Percentiles rank a stretch among this genome's conserved stretches.
Conservation (phyloP, 164 flowering plant genomes). For the Taxillus chinensis region DNA sequence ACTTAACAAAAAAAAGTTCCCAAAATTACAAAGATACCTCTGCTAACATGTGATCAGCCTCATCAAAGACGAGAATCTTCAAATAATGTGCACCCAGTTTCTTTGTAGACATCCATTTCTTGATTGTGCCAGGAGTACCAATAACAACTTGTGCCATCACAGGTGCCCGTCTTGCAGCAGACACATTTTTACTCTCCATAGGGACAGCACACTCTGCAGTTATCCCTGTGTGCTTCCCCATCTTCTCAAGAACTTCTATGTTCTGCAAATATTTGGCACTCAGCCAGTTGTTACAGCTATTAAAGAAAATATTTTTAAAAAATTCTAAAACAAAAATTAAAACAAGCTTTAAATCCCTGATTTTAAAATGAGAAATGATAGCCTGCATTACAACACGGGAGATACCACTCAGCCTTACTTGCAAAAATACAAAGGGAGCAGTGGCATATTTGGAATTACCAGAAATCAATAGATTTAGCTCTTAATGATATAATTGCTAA, state of each 20-base stretch:
- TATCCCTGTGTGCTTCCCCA: slow-evolving; percentile 86
- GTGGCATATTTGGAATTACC: too few species aligned
- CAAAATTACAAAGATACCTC: slow-evolving; percentile 35
- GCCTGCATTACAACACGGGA: too few species aligned
- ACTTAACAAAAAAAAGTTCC: neutral
- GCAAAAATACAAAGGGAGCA: too few species aligned
- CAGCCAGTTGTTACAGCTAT: neutral
- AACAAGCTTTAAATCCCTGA: too few species aligned
- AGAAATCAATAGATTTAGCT: too few species aligned
- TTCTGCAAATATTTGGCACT: slow-evolving; percentile 38
- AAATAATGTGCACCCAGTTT: slow-evolving; percentile 40
- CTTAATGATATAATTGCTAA: too few species aligned
- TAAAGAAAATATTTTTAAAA: too few species aligned
- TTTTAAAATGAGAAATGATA: too few species aligned
- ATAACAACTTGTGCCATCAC: slow-evolving; percentile 70
- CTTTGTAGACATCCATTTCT: slow-evolving; percentile 45
- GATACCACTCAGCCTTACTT: too few species aligned
- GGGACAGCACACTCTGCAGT: slow-evolving; percentile 63
- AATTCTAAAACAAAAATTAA: too few species aligned
- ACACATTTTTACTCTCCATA: slow-evolving; percentile 28
- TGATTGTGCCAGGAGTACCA: slow-evolving; percentile 91
- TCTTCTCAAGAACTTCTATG: slow-evolving; percentile 65
- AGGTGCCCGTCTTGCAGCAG: slow-evolving; percentile 33
- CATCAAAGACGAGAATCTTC: slow-evolving; percentile 93
- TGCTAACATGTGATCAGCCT: slow-evolving; percentile 96